Conservation (phyloP, 192 early-diverging fungal species). For the Podila clonocystis region DNA sequence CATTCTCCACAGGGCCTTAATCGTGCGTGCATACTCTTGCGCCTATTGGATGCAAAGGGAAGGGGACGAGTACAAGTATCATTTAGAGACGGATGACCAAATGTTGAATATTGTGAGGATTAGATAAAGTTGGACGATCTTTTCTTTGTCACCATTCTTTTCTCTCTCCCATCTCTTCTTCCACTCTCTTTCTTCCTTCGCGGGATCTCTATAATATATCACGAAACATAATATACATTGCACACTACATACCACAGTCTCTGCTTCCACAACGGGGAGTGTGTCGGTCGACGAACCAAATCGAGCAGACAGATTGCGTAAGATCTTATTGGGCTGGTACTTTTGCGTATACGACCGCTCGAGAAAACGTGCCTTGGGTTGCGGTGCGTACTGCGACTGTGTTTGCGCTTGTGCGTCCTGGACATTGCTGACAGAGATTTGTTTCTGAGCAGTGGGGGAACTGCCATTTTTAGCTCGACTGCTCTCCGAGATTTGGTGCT, state of each 20-base stretch:
- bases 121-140: neutral
- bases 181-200: neutral
- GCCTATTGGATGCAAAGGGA: conserved; percentile 11
- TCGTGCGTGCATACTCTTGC: conserved; percentile 47
- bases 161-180: neutral
- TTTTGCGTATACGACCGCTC: neutral
- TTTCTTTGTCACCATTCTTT: neutral
- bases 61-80: neutral
- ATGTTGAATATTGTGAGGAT: neutral
- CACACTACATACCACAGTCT: conserved; percentile 3
- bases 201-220: neutral
- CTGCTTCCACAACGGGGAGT: neutral
- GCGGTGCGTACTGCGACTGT: neutral
- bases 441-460: no score
- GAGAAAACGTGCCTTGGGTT: neutral
- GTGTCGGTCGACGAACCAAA: conserved; percentile 2
- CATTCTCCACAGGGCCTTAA: conserved; percentile 47
- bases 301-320: neutral
- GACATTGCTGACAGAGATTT: neutral
- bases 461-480: neutral
- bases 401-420: neutral
- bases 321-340: neutral
- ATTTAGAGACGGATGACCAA: neutral
- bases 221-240: neutral
- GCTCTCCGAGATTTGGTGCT: neutral